Evolutionary conservation across 225 moss, liverwort and hornwort genomes (phyloP).

Genomic region (Physcomitrellopsis africana): DNA sequence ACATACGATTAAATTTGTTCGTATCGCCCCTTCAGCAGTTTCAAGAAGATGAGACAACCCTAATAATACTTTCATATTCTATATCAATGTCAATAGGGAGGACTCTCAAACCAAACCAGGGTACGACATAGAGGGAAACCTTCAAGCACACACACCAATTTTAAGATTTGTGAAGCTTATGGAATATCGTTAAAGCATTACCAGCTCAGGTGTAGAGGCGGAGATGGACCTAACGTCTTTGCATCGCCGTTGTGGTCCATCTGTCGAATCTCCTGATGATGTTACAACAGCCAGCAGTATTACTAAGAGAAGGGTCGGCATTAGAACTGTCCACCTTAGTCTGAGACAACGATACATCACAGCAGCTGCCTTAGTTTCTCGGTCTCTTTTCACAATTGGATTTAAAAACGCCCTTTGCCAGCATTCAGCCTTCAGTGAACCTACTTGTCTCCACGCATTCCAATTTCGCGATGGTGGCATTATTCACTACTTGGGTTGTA

Average conservation of each 20-base stretch:
- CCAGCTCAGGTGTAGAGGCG: conserved; percentile 42
- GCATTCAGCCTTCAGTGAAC: too few relatives aligned
- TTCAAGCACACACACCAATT: too few relatives aligned
- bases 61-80: background rate
- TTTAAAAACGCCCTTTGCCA: too few relatives aligned
- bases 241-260: background rate
- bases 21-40: background rate
- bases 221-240: background rate
- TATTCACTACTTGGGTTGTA: too few relatives aligned
- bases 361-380: too few relatives aligned
- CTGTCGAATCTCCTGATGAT: background rate
- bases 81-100: background rate
- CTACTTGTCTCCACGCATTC: too few relatives aligned
- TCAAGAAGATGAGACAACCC: background rate
- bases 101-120: conserved; percentile 22
- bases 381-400: too few relatives aligned
- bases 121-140: background rate
- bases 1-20: background rate
- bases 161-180: background rate
- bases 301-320: conserved; percentile 1
- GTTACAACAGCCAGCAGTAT: conserved; percentile 12
- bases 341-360: conserved; percentile 19
- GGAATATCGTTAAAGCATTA: conserved; percentile 2
- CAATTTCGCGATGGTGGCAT: too few relatives aligned
- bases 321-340: background rate